Evolutionary conservation across 768 basidiomycete genomes (phyloP).

Genomic region (Trametes cingulata): DNA sequence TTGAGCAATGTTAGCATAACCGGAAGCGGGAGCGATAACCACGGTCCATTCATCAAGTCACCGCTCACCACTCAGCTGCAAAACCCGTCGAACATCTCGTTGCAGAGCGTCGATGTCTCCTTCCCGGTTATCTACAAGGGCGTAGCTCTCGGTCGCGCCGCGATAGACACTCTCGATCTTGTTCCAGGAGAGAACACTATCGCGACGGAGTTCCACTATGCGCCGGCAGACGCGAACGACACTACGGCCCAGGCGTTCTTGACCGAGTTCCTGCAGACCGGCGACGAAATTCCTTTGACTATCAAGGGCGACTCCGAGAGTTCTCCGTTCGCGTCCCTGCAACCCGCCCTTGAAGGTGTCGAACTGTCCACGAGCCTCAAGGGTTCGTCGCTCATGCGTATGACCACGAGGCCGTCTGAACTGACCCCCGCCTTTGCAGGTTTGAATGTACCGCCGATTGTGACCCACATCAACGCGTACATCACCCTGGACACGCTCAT

Average conservation of each 20-base stretch:
- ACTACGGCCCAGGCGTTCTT: slow-evolving; percentile 67
- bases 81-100: slow-evolving; percentile 69
- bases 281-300: slow-evolving; percentile 46
- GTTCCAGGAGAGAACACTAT: slow-evolving; percentile 57
- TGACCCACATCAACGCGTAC: slow-evolving; percentile 55
- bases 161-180: slow-evolving; percentile 57
- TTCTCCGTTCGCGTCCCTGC: slow-evolving; percentile 62
- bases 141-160: slow-evolving; percentile 58
- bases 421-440: slow-evolving; percentile 25
- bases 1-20: slow-evolving; percentile 59
- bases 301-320: slow-evolving; percentile 62
- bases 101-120: slow-evolving; percentile 56
- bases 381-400: slow-evolving; percentile 35
- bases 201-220: slow-evolving; percentile 65
- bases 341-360: slow-evolving; percentile 55
- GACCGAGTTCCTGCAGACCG: slow-evolving; percentile 57
- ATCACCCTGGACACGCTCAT: slow-evolving; percentile 53
- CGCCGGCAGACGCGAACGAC: slow-evolving; percentile 64
- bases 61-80: slow-evolving; percentile 59
- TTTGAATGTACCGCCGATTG: slow-evolving; percentile 54
- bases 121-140: slow-evolving; percentile 60
- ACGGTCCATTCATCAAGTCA: slow-evolving; percentile 55
- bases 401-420: background rate
- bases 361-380: slow-evolving; percentile 49
- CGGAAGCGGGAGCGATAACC: slow-evolving; percentile 66